Evolutionary conservation across 495 filamentous ascomycete species (phyloP).

Genomic region (Tetracladium marchalianum): DNA sequence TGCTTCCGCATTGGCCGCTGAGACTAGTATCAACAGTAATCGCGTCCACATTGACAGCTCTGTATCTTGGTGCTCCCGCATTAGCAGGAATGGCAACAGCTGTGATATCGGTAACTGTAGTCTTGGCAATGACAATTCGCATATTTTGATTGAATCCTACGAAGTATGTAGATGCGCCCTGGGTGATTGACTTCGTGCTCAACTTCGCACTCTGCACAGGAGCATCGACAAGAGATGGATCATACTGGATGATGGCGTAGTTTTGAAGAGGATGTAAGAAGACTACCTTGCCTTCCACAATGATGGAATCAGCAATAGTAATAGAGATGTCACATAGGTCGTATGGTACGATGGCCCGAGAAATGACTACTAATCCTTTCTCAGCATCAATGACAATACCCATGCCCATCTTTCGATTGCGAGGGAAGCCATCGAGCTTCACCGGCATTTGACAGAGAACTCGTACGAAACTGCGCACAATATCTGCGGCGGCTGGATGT

Average conservation of each 20-base stretch:
- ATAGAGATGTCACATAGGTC: conserved; percentile 93
- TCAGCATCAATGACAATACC: conserved; percentile 93
- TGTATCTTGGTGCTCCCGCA: conserved; percentile 80
- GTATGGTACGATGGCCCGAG: conserved; percentile 86
- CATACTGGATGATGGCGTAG: conserved; percentile 91
- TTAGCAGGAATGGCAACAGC: conserved; percentile 95
- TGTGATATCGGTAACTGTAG: conserved; percentile 92
- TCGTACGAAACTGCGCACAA: conserved; percentile 90
- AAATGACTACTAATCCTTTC: conserved; percentile 89
- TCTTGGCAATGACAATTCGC: conserved; percentile 86
- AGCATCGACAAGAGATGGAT: conserved; percentile 82
- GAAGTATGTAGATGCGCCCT: conserved; percentile 84
- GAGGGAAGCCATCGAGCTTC: conserved; percentile 93
- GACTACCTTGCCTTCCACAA: conserved; percentile 85
- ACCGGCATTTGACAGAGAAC: conserved; percentile 86
- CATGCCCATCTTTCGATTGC: conserved; percentile 85
- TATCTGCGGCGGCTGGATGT: conserved; percentile 79
- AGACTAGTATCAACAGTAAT: conserved; percentile 93
- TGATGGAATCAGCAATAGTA: conserved; percentile 91
- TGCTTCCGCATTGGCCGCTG: conserved; percentile 86
- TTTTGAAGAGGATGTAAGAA: conserved; percentile 99
- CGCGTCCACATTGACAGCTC: conserved; percentile 93
- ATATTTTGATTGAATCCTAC: conserved; percentile 96
- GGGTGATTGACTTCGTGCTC: conserved; percentile 71
- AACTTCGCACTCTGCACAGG: conserved; percentile 85